Evolutionary conservation across 805 yeast species (phyloP), one percentile per base, ranked within the genome.

Genomic region (Candida andamanensis): DNA sequence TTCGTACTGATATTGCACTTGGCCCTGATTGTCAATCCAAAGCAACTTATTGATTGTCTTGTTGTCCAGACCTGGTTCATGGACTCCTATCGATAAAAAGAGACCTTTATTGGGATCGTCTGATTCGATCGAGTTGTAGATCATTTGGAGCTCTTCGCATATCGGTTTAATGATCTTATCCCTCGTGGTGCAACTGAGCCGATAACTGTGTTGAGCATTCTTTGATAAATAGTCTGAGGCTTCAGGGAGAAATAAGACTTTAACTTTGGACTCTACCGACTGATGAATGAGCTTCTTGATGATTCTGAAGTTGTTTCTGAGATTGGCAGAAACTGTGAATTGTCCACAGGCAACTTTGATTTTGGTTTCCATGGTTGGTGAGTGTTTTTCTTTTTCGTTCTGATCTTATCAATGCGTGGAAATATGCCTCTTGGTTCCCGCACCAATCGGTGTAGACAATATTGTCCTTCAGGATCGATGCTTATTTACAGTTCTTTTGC

Each of bases 201-300:
- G 44, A 32, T 67, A 63, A 1, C 94, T 78, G 44, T 85, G 89
- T 1, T 46, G 53, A 2, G 89, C 80, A 48, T 76, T 75, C 32
- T 75, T 66, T 4, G 95, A 80, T 24, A 90, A 69, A 53, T 86
- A 90, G 53, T 90, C 97, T 4, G 92, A 72, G 0, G 97, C 97
- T 54, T 90, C 98, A 2, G 97, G 97, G 27, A 90, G 69, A 49
- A 92, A 86, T 4, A 92, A 63, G 3, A 85, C 76, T 40, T 71
- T 66, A 10, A 82, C 87, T 3, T 80, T 72, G 11, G 67, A 51
- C 2, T 57, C 58, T 0, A 81, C 70, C 0, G 97, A 95, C 32
- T 65, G 56, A n/a, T 59, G 52, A 12, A 90, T 77, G 22, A 89
- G 62, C 18, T 63, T 63, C 9, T 72, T 67, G 0, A 80, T 94